These are phyloP conservation scores for Colletotrichum cordylinicola DNA, from an alignment of 2,329 filamentous ascomycete species.

Conservation along the genomic window DNA sequence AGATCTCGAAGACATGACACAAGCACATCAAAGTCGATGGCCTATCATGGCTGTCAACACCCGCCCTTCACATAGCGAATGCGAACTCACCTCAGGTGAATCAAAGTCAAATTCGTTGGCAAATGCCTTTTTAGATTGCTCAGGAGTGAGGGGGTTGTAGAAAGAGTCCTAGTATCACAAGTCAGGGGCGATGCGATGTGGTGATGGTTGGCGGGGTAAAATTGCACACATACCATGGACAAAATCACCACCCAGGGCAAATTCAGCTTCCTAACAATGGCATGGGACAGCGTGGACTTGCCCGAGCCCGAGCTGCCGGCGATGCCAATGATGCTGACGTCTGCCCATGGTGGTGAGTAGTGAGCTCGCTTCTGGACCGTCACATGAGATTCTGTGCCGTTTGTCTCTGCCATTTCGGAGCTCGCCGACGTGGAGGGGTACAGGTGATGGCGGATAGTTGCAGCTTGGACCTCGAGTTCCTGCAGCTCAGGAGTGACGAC, in stretches of 20 bases:
- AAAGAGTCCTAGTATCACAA: slow-evolving; percentile 78
- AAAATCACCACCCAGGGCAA: slow-evolving; percentile 98
- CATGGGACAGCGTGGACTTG: slow-evolving; percentile 92
- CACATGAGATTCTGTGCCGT: slow-evolving; percentile 40
- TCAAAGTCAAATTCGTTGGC: slow-evolving; percentile 96
- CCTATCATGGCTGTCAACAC: slow-evolving; percentile 42
- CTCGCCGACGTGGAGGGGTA: slow-evolving; percentile 1
- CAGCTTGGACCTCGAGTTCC: slow-evolving; percentile 2
- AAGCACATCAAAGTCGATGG: slow-evolving; percentile 92
- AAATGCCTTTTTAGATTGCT: slow-evolving; percentile 82
- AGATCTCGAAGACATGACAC: slow-evolving; percentile 81
- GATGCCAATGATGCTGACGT: slow-evolving; percentile 95
- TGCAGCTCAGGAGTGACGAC: neutral
- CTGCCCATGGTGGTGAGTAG: slow-evolving; percentile 94
- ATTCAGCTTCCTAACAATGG: slow-evolving; percentile 88
- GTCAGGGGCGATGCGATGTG: neutral
- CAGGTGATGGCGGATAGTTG: neutral
- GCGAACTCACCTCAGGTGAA: slow-evolving; percentile 67
- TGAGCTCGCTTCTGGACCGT: slow-evolving; percentile 67
- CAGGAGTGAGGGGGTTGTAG: slow-evolving; percentile 86
- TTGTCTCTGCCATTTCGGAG: slow-evolving; percentile 15
- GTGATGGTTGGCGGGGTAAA: slow-evolving; percentile 15
- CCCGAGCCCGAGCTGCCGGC: slow-evolving; percentile 93
- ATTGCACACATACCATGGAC: slow-evolving; percentile 74
- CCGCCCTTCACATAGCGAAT: neutral